phyloP scores from a whole-genome alignment of 768 basidiomycete species.

The Hericium erinaceus region DNA sequence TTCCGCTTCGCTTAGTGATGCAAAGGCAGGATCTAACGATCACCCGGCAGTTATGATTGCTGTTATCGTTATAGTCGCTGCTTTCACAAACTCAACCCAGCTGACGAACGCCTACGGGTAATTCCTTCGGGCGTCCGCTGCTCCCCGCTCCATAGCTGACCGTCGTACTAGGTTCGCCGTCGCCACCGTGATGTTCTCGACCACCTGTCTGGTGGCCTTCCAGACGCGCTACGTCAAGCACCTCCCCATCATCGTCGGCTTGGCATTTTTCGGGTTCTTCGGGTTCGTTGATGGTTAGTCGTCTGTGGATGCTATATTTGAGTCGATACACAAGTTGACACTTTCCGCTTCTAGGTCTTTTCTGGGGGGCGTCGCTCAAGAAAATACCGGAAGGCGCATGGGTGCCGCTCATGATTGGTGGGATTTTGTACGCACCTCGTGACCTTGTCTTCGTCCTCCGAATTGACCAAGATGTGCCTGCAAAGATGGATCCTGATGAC shows the following conservation, averaged over 20 bases:
- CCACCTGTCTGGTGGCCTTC: conserved; percentile 43
- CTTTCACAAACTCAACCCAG: conserved; percentile 42
- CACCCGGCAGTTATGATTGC: conserved; percentile 32
- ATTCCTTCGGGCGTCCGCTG: neutral
- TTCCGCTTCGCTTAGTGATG: neutral
- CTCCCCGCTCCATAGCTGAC: neutral
- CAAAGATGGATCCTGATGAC: conserved; percentile 36
- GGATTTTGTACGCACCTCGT: conserved; percentile 30
- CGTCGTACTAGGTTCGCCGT: conserved; percentile 37
- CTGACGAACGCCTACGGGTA: conserved; percentile 48
- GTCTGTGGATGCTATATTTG: neutral
- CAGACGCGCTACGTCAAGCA: conserved; percentile 52
- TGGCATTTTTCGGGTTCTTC: conserved; percentile 42
- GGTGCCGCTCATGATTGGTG: conserved; percentile 54
- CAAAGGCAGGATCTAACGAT: neutral
- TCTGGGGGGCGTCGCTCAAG: conserved; percentile 55
- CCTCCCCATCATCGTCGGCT: conserved; percentile 30
- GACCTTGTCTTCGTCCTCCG: neutral
- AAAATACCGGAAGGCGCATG: conserved; percentile 60
- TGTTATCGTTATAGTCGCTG: conserved; percentile 45
- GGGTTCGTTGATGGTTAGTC: conserved; percentile 52
- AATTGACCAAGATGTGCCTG: neutral
- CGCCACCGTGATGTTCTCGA: conserved; percentile 57
- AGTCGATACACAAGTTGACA: neutral
- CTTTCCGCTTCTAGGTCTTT: conserved; percentile 26